Conservation (phyloP, 495 filamentous ascomycete genomes). For the Daldinia concentrica region DNA sequence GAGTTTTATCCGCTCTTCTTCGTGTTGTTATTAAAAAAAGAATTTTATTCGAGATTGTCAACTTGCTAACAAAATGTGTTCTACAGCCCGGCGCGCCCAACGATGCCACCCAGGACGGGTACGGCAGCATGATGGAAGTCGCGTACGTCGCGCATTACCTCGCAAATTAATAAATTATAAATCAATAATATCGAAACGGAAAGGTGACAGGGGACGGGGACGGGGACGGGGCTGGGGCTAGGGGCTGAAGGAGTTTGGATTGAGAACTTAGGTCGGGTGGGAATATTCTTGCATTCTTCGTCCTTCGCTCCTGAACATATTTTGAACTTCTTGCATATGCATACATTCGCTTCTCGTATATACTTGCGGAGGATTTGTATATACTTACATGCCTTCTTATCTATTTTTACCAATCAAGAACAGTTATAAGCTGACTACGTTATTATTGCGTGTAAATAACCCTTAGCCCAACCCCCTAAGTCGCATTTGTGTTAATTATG, state of each 20-base stretch:
- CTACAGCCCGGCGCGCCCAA: constrained; percentile 54
- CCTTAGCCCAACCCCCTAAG: no score
- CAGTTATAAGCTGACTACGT: no score
- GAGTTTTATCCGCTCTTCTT: constrained; percentile 37
- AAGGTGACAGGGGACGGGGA: constrained; percentile 2
- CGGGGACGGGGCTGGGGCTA: neutral
- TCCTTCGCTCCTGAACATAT: constrained; percentile 36
- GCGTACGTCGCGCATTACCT: constrained; percentile 56
- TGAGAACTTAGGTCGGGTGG: constrained; percentile 5
- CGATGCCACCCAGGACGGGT: constrained; percentile 49
- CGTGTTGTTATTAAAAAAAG: neutral
- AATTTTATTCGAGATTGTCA: neutral
- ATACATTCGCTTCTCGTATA: constrained; percentile 42
- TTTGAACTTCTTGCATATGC: constrained; percentile 33
- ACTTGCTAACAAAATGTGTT: constrained; percentile 15
- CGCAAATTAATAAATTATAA: constrained; percentile 5
- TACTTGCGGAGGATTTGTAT: constrained; percentile 35
- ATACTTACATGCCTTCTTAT: neutral
- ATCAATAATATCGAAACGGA: neutral
- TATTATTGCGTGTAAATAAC: no score
- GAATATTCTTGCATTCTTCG: constrained; percentile 31
- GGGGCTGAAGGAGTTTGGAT: constrained; percentile 18
- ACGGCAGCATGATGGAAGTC: constrained; percentile 58
- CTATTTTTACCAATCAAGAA: neutral
- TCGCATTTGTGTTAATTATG: no score